Percentiles rank a stretch among this genome's conserved stretches.
Evolutionary conservation across 805 yeast species (phyloP).

Genomic region (Blastobotrys robertii): DNA sequence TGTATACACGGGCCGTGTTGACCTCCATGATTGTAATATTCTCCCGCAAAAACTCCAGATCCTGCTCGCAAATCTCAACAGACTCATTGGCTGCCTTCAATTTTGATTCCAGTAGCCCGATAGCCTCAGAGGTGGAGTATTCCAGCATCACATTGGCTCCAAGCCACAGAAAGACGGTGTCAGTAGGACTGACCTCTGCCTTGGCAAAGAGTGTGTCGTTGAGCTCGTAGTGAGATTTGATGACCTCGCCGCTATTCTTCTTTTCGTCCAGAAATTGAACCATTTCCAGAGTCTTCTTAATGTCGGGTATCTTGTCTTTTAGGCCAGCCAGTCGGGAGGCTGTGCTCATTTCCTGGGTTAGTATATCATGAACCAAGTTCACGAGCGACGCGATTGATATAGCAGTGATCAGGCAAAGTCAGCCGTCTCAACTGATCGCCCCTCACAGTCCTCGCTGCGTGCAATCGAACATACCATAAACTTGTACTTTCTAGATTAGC

Average conservation of each 20-base stretch:
- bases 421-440: too few species aligned
- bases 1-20: conserved; percentile 68
- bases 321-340: conserved; percentile 35
- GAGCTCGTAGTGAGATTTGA: conserved; percentile 77
- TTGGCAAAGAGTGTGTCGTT: conserved; percentile 87
- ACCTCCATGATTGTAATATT: conserved; percentile 97
- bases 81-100: conserved; percentile 53
- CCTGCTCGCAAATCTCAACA: conserved; percentile 61
- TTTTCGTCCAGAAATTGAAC: conserved; percentile 49
- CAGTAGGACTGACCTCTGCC: conserved; percentile 58
- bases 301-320: conserved; percentile 78
- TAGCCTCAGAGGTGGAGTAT: conserved; percentile 84
- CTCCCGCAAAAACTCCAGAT: conserved; percentile 71
- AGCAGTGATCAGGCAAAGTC: neutral
- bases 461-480: conserved; percentile 78
- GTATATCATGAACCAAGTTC: conserved; percentile 19
- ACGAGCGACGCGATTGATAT: conserved; percentile 20
- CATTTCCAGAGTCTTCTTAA: conserved; percentile 71
- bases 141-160: conserved; percentile 98
- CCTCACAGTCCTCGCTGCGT: too few species aligned
- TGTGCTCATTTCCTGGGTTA: conserved; percentile 32
- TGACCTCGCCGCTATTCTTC: conserved; percentile 31
- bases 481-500: conserved; percentile 51
- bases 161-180: conserved; percentile 81
- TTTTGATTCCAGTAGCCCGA: conserved; percentile 52